Percentiles rank a stretch among this genome's conserved stretches.
Evolutionary conservation across 768 basidiomycete species (phyloP).

Genomic region (Clathrus columnatus): DNA sequence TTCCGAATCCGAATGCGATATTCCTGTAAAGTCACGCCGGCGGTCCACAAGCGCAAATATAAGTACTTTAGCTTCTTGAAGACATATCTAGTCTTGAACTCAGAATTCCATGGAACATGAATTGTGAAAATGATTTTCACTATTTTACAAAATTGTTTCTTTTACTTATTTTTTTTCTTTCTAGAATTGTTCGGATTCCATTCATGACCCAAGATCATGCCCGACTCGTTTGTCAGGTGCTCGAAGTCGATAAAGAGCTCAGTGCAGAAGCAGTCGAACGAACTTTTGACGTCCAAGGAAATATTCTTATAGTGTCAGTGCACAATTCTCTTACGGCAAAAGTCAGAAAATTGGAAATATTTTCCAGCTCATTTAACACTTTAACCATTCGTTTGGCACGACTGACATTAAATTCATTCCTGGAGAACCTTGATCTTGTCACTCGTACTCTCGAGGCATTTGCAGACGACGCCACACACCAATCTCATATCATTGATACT

Average conservation of each 20-base stretch:
- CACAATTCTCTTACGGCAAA: neutral
- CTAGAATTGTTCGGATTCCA: conserved; percentile 65
- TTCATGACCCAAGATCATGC: conserved; percentile 72
- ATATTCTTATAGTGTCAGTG: conserved; percentile 69
- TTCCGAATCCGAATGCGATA: neutral
- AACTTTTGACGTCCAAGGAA: conserved; percentile 54
- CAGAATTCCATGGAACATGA: neutral
- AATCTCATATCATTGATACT: conserved; percentile 14
- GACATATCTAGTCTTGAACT: too few species aligned
- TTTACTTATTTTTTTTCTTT: conserved; percentile 10
- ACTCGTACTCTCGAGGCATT: conserved; percentile 76
- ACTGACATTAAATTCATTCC: conserved; percentile 73
- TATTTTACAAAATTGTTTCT: neutral
- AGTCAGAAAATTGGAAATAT: neutral
- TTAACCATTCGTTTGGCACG: conserved; percentile 81
- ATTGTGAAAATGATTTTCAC: neutral
- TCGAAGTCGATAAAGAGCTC: conserved; percentile 81
- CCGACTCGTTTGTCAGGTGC: conserved; percentile 67
- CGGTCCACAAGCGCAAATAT: too few species aligned
- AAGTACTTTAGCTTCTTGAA: too few species aligned
- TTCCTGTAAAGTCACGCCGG: neutral
- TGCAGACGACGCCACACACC: conserved; percentile 49
- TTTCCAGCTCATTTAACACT: conserved; percentile 57
- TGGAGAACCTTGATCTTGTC: conserved; percentile 85
- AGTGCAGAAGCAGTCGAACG: conserved; percentile 75